These are phyloP conservation scores for Cotoneaster glaucophyllus DNA, from an alignment of 306 rosid species.

Conservation along the genomic window DNA sequence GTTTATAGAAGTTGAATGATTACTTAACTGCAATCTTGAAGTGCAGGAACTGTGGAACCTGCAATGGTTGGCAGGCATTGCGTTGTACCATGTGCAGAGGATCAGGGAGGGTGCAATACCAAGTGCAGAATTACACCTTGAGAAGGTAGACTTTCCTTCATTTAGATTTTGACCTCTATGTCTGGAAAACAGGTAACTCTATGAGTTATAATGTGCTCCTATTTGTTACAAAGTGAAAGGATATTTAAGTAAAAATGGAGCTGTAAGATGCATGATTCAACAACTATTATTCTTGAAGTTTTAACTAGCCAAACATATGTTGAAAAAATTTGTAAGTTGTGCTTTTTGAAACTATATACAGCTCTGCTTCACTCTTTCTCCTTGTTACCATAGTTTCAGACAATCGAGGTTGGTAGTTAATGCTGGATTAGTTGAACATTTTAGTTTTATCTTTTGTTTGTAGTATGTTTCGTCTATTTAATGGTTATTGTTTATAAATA, in stretches of 20 bases:
- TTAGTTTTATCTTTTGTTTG: not conserved
- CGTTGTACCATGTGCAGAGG: constrained; percentile 84
- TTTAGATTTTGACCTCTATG: constrained; percentile 13
- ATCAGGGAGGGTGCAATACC: constrained; percentile 87
- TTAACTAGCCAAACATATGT: not conserved
- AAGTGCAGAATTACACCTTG: constrained; percentile 67
- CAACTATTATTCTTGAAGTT: not conserved
- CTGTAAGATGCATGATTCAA: not conserved
- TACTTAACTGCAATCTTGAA: constrained; percentile 21
- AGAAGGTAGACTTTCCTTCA: constrained; percentile 43
- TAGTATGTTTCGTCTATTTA: not conserved
- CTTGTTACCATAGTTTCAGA: not conserved
- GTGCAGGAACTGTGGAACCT: constrained; percentile 68
- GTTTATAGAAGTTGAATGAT: constrained; percentile 6
- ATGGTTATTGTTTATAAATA: not conserved
- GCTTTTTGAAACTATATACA: not conserved
- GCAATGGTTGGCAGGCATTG: constrained; percentile 97
- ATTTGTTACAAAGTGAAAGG: not conserved
- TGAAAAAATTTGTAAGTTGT: not conserved
- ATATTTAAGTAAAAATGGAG: not conserved
- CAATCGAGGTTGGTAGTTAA: not conserved
- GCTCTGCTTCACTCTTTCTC: not conserved
- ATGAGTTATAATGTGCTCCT: constrained; percentile 2
- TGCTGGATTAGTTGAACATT: not conserved
- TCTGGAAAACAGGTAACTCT: not conserved